Conservation (phyloP, 441 rosid species). For the Brassica balearica region DNA sequence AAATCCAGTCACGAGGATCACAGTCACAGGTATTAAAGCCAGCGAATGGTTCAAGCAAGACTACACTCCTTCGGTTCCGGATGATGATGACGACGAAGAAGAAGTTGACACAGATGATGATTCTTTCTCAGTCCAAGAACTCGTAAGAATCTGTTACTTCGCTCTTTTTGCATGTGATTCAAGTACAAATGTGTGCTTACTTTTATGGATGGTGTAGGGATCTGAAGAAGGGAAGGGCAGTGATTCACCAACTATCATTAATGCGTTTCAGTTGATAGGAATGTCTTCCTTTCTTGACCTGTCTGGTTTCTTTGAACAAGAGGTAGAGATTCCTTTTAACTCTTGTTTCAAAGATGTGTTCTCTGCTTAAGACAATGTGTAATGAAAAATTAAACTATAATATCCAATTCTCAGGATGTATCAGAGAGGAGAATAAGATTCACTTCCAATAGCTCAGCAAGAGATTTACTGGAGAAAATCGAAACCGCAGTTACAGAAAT, state of each 20-base stretch:
- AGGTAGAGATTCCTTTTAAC: constrained; percentile 52
- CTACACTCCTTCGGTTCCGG: constrained; percentile 62
- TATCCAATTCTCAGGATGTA: constrained; percentile 57
- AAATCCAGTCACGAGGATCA: constrained; percentile 74
- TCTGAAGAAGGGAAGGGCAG: constrained; percentile 59
- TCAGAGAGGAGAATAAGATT: constrained; percentile 96
- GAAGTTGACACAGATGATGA: constrained; percentile 52
- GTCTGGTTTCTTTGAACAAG: constrained; percentile 96
- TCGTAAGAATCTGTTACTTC: constrained; percentile 47
- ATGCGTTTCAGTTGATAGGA: constrained; percentile 95
- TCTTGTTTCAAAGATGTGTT: constrained; percentile 14
- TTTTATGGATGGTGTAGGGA: constrained; percentile 44
- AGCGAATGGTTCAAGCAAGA: constrained; percentile 83
- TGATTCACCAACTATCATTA: constrained; percentile 64
- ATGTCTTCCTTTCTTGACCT: constrained; percentile 98
- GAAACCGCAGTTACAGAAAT: constrained; percentile 71
- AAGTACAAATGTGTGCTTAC: constrained; percentile 26
- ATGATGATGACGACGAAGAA: constrained; percentile 74
- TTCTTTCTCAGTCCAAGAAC: constrained; percentile 57
- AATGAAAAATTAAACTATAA: constrained; percentile 2
- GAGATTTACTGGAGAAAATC: constrained; percentile 78
- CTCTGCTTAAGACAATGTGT: constrained; percentile 7
- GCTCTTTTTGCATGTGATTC: neutral
- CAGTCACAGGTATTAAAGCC: constrained; percentile 67
- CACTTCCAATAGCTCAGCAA: constrained; percentile 78